Evolutionary conservation across 108 stramenopile species (phyloP).

Genomic region (Skeletonema tropicum): DNA sequence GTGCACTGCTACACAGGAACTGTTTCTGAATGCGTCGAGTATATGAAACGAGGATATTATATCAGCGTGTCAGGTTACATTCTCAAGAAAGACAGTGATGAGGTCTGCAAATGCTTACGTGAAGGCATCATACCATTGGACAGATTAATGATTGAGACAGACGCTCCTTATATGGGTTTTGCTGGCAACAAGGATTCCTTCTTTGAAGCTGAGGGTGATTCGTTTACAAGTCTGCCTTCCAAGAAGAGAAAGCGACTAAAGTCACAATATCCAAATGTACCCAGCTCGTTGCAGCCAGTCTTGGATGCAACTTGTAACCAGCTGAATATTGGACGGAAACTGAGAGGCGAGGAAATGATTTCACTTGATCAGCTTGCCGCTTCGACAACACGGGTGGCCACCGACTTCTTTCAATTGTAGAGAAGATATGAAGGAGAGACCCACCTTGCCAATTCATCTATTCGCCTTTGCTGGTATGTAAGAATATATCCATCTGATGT

Average conservation of each 20-base stretch:
- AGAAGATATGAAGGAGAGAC: too few relatives aligned
- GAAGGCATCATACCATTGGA: conserved; percentile 74
- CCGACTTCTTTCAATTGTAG: conserved; percentile 45
- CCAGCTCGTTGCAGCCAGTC: conserved; percentile 60
- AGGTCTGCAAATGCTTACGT: conserved; percentile 56
- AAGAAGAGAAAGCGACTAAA: conserved; percentile 80
- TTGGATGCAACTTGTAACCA: conserved; percentile 54
- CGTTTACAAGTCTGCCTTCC: conserved; percentile 40
- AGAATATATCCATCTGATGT: too few relatives aligned
- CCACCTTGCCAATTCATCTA: too few relatives aligned
- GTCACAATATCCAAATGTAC: conserved; percentile 78
- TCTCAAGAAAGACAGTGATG: conserved; percentile 49
- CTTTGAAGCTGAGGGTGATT: conserved; percentile 54
- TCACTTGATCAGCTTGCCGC: conserved; percentile 51
- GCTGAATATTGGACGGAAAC: conserved; percentile 35
- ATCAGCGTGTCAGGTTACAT: conserved; percentile 71
- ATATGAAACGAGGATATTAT: conserved; percentile 73
- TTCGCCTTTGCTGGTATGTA: too few relatives aligned
- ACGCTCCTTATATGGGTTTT: conserved; percentile 92
- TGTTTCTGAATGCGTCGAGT: conserved; percentile 59
- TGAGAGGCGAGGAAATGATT: conserved; percentile 25
- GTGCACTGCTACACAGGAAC: conserved; percentile 90
- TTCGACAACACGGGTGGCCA: conserved; percentile 57
- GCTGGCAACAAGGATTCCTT: conserved; percentile 56
- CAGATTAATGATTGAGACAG: conserved; percentile 85